These are phyloP conservation scores for Hymenoscyphus salicellus DNA, from an alignment of 2,329 filamentous ascomycete genomes.

Conservation along the genomic window DNA sequence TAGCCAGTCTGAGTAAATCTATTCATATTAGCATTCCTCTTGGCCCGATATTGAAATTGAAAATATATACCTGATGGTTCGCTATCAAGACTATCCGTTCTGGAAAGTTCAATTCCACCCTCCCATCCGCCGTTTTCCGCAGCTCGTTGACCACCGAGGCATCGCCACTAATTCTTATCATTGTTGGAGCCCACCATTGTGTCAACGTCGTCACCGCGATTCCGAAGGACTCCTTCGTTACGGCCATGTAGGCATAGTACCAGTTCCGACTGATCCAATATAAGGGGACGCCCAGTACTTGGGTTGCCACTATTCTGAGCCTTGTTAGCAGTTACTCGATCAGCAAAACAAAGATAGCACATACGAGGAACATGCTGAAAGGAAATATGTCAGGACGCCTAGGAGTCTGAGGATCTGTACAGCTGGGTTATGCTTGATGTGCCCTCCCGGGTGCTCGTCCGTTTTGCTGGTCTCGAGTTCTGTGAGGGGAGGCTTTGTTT, in stretches of 20 bases:
- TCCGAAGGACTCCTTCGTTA: constrained; percentile 82
- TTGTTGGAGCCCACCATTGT: constrained; percentile 82
- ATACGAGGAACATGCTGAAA: constrained; percentile 32
- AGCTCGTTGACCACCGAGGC: constrained; percentile 75
- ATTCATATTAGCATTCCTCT: constrained; percentile 23
- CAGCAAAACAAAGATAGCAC: constrained; percentile 13
- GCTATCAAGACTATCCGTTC: constrained; percentile 80
- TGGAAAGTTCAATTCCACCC: constrained; percentile 74
- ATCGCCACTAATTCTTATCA: constrained; percentile 80
- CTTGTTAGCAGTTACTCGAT: constrained; percentile 23
- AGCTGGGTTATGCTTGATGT: constrained; percentile 33
- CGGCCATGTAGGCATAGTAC: constrained; percentile 82
- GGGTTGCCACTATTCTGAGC: constrained; percentile 63
- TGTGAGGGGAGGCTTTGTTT: not conserved
- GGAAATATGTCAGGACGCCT: constrained; percentile 31
- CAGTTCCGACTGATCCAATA: constrained; percentile 73
- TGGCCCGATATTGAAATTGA: not conserved
- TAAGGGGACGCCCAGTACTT: constrained; percentile 72
- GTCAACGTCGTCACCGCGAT: constrained; percentile 76
- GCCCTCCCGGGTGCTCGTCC: constrained; percentile 35
- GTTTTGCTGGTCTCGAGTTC: constrained; percentile 7
- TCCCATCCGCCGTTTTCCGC: constrained; percentile 64
- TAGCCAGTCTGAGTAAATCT: constrained; percentile 87
- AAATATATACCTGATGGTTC: constrained; percentile 67
- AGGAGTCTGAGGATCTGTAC: constrained; percentile 32